These are phyloP conservation scores for Lactifluus subvellereus DNA, from an alignment of 768 basidiomycete genomes.

Conservation along the genomic window DNA sequence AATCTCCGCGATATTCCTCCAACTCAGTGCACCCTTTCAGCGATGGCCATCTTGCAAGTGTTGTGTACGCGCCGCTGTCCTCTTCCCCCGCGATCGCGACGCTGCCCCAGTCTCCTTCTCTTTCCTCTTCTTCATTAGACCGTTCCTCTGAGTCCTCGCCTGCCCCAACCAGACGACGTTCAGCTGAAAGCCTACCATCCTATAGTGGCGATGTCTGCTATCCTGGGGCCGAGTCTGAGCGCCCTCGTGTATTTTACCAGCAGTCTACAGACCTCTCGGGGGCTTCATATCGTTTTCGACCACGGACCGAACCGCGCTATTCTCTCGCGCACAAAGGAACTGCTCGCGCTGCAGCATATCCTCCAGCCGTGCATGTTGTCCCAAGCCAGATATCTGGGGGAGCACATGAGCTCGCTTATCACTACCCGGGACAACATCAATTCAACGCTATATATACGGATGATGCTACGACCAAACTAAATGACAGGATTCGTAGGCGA, in stretches of 20 bases:
- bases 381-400: constrained; percentile 23
- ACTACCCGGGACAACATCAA: constrained; percentile 33
- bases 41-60: constrained; percentile 39
- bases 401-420: constrained; percentile 30
- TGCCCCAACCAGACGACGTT: constrained; percentile 41
- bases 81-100: constrained; percentile 44
- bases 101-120: constrained; percentile 53
- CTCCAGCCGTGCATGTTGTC: constrained; percentile 26
- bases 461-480: constrained; percentile 75
- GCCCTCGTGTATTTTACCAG: constrained; percentile 18
- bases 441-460: constrained; percentile 53
- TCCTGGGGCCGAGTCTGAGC: constrained; percentile 17
- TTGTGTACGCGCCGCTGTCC: constrained; percentile 33
- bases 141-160: constrained; percentile 55
- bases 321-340: constrained; percentile 20
- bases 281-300: constrained; percentile 20
- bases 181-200: constrained; percentile 33
- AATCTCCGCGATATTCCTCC: constrained; percentile 16
- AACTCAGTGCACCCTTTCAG: constrained; percentile 32
- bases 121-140: constrained; percentile 54
- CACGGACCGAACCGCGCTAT: constrained; percentile 19
- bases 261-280: constrained; percentile 5
- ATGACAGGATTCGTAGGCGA: constrained; percentile 65
- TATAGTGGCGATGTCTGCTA: constrained; percentile 31
- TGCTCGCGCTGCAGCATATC: constrained; percentile 22